Base-by-base conservation (phyloP, 352 stramenopile species). In the Saprolegnia parasitica region DNA sequence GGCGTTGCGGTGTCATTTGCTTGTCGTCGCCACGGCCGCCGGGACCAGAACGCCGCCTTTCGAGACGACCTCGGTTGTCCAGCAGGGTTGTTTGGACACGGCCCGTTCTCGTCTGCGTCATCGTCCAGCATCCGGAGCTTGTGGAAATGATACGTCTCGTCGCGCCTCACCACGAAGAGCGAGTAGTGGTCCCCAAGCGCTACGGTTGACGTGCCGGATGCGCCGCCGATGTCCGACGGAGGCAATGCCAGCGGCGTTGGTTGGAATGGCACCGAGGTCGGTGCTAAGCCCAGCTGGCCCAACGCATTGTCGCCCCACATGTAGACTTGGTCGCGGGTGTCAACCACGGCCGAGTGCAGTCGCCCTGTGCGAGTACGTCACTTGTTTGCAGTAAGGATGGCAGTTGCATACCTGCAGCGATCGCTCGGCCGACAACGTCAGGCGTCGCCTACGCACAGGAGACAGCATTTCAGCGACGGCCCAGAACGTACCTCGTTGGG, bases 271-370 rank as follows among this genome's bases (percentile, higher is more conserved):
- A 39, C 32, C 13, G 61, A 29, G 2, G 21, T 40, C 23, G 49
- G 16, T 23, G 32, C 2, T 23, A 18, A 67, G 6, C 20, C 40
- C 37, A 70, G 37, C 37, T 70, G 63, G 16, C 63, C 63, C n/a
- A 49, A 15, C 8, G 10, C 9, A 18, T 70, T 70, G 54, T 23
- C 46, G 16, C 63, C 63, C 63, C 63, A 70, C 0, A n/a, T 42
- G 39, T 70, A 61, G 4, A 70, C 47, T 37, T 70, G 54, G n/a
- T 63, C 54, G 15, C 40, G n/a, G 8, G 49, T 42, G 21, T 70
- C 63, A 18, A 70, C 24, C 8, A 61, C 37, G 18, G 32, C 5
- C 18, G 45, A 37, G 32, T 70, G 63, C 37, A 26, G 21, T 8
- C 63, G 32, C 15, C 63, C 63, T 70, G n/a, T 1, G 32, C 20